Conservation (phyloP, 495 filamentous ascomycete species). For the Pyrenula aspistea region DNA sequence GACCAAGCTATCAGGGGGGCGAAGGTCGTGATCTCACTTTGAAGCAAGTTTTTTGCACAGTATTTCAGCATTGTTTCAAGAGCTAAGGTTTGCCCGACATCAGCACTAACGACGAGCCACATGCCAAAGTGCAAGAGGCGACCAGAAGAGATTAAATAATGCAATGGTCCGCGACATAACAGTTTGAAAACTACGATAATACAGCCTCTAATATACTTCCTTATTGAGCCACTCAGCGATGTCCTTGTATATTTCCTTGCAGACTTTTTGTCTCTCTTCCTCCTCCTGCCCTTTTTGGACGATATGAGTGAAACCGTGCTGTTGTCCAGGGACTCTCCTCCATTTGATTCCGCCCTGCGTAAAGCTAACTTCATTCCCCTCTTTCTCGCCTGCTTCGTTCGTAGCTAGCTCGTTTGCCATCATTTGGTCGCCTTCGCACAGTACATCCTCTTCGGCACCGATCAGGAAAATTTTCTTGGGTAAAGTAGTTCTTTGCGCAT, state of each 20-base stretch:
- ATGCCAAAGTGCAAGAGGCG: too few relatives aligned
- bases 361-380: background rate
- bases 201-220: background rate
- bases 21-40: too few relatives aligned
- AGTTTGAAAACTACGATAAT: too few relatives aligned
- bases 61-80: too few relatives aligned
- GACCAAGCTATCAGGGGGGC: too few relatives aligned
- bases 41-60: too few relatives aligned
- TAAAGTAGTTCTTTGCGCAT: background rate
- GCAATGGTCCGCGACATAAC: too few relatives aligned
- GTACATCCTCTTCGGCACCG: background rate
- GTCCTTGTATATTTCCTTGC: background rate
- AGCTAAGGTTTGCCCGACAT: too few relatives aligned
- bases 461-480: background rate
- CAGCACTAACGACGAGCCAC: too few relatives aligned
- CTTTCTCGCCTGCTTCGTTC: background rate
- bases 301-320: conserved; percentile 1
- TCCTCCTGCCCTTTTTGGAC: background rate
- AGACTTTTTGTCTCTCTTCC: background rate
- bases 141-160: too few relatives aligned
- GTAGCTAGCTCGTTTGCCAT: background rate
- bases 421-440: background rate
- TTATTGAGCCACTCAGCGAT: background rate
- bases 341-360: background rate
- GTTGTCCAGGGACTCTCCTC: background rate